Evolutionary conservation across 371 early-diverging fungal species (phyloP), one percentile per base, ranked within the genome.

Genomic region (Mucor velutinosus): DNA sequence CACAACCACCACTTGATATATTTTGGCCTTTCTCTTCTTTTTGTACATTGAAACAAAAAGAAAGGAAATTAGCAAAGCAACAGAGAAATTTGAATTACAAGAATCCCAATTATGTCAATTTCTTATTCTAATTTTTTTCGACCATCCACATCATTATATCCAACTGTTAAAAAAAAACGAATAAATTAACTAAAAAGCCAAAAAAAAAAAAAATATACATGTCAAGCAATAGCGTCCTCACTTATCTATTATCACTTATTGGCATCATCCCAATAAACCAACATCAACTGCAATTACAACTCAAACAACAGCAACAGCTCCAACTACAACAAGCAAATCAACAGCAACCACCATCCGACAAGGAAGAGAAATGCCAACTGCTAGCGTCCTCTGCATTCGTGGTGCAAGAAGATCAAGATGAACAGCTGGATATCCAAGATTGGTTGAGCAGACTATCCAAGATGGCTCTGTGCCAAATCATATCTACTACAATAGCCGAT

Each of bases 381-480:
- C 45, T 76, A 45, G 58, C 73, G 12, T 68, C 71, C 7, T 79
- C 79, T 29, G 72, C 76, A 1, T 45, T 63, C 66, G 10, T 72
- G 56, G 57, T 68, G 37, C 33, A 65, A 15, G 55, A 59, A 55
- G 51, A 69, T 1, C 23, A 63, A 19, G 53, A 64, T 25, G 58
- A 41, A 27, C 53, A 59, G 51, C 55, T 60, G 29, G 49, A 53
- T 32, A 32, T 61, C 25, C 65, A 73, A 33, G 65, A 68, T 32
- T 74, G 75, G 77, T 39, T 80, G 12, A 66, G 57, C 51, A 64
- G 67, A 19, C 60, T 77, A 19, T 73, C 80, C 6, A 77, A 74
- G 41, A 68, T 76, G 56, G 61, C 71, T 3, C 69, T 80, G 0
- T 76, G 74, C 41, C 72, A 77, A 41, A 70, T 80, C 19, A 56